Conservation (phyloP, 1,284 basidiomycete genomes). For the Heliocybe sulcata region DNA sequence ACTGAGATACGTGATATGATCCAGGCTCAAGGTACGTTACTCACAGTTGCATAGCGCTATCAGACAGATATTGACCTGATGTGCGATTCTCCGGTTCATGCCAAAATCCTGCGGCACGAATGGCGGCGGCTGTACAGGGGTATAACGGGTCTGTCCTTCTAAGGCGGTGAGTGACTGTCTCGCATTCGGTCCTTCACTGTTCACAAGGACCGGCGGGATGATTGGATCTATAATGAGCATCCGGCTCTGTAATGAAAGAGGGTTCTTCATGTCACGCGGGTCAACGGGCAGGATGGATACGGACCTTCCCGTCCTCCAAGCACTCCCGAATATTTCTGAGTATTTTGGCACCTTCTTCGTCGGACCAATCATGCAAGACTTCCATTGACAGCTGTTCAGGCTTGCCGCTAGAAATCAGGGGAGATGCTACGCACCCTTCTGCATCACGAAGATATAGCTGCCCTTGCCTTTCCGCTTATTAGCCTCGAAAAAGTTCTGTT, state of each 20-base stretch:
- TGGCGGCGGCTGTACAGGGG: background rate
- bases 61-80: background rate
- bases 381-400: background rate
- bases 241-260: background rate
- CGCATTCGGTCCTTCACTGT: background rate
- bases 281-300: background rate
- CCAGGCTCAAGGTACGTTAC: background rate
- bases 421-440: background rate
- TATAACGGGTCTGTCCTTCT: background rate
- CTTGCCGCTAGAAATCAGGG: too few species aligned
- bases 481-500: background rate
- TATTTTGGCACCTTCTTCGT: background rate
- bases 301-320: background rate
- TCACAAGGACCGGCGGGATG: background rate
- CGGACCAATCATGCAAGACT: constrained; percentile 1
- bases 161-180: background rate
- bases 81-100: background rate
- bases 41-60: background rate
- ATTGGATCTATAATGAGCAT: background rate
- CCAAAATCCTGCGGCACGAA: background rate
- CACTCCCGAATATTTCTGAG: background rate
- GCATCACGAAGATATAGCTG: background rate
- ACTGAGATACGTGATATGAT: background rate
- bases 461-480: background rate
- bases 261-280: background rate